Conservation (phyloP, 2,329 filamentous ascomycete genomes). For the Ascochyta pisi region DNA sequence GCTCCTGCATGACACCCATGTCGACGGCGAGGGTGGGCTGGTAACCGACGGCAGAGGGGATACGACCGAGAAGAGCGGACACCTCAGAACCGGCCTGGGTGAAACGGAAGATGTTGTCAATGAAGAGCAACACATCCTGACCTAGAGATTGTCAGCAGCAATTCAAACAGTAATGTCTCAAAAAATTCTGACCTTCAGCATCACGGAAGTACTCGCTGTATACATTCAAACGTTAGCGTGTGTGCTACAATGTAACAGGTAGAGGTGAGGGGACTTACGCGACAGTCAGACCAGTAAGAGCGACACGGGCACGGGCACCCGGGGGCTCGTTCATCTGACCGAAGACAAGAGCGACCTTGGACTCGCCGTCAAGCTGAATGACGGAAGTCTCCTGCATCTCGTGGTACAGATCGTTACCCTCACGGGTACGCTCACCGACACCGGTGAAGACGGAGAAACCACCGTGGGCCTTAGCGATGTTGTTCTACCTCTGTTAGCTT, state of each 20-base stretch:
- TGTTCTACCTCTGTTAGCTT: constrained; percentile 70
- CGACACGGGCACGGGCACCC: constrained; percentile 99
- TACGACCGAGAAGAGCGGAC: constrained; percentile 98
- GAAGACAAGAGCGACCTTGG: constrained; percentile 99
- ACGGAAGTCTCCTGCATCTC: constrained; percentile 99
- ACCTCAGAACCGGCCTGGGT: constrained; percentile 99
- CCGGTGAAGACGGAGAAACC: constrained; percentile 99
- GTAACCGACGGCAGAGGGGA: constrained; percentile 99
- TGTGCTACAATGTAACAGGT: constrained; percentile 55
- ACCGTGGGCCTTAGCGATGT: constrained; percentile 99
- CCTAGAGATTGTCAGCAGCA: no score
- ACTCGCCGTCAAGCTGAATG: constrained; percentile 98
- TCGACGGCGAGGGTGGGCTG: constrained; percentile 54
- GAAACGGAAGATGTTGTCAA: constrained; percentile 99
- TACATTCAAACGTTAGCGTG: not conserved
- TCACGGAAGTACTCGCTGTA: constrained; percentile 86
- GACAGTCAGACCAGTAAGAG: constrained; percentile 75
- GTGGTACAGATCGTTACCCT: constrained; percentile 99
- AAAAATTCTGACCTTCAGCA: constrained; percentile 62
- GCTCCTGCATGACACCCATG: constrained; percentile 79
- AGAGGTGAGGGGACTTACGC: not conserved
- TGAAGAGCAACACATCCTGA: constrained; percentile 98
- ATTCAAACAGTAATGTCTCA: no score
- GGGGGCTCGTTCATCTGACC: constrained; percentile 99
- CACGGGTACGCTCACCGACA: constrained; percentile 99